A percentile compares a stretch with the other conserved stretches of the same genome.
Conservation (phyloP, 768 basidiomycete genomes). For the Lactifluus echinatus region DNA sequence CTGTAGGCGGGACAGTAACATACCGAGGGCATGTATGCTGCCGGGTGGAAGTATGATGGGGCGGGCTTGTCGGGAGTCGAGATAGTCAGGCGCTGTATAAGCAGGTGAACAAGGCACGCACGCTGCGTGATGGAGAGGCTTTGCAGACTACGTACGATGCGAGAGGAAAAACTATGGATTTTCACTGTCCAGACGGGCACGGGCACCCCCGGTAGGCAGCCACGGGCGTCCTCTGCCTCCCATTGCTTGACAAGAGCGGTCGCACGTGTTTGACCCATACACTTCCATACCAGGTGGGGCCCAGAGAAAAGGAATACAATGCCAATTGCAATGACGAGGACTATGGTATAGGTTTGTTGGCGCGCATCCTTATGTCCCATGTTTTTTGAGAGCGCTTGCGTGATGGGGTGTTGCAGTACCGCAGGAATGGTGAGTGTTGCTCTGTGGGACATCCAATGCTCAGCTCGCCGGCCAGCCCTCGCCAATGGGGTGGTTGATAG, state of each 20-base stretch:
- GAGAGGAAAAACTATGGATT: conserved; percentile 32
- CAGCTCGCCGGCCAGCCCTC: too few relatives aligned
- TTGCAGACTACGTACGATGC: conserved; percentile 27
- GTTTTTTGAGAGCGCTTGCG: conserved; percentile 23
- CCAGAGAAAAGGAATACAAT: conserved; percentile 31
- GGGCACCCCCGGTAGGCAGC: conserved; percentile 21
- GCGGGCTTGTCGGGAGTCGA: conserved; percentile 29
- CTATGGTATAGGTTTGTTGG: conserved; percentile 31
- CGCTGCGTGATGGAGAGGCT: neutral
- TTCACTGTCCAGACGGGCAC: conserved; percentile 36
- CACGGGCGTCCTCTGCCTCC: conserved; percentile 33
- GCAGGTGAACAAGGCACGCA: neutral
- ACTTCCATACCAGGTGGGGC: conserved; percentile 43
- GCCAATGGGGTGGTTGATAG: too few relatives aligned
- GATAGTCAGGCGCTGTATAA: conserved; percentile 32
- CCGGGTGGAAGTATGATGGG: conserved; percentile 34
- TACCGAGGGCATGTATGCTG: conserved; percentile 38
- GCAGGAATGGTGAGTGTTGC: conserved; percentile 34
- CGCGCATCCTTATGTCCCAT: neutral
- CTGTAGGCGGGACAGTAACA: conserved; percentile 4
- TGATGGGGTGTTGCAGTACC: conserved; percentile 30
- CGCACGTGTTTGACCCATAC: conserved; percentile 31
- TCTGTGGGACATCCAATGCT: conserved; percentile 21
- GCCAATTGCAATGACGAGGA: conserved; percentile 32
- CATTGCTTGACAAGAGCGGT: conserved; percentile 32